Evolutionary conservation across 2,329 filamentous ascomycete species (phyloP), one percentile per base, ranked within the genome.

Genomic region (Dactylellina haptotyla): DNA sequence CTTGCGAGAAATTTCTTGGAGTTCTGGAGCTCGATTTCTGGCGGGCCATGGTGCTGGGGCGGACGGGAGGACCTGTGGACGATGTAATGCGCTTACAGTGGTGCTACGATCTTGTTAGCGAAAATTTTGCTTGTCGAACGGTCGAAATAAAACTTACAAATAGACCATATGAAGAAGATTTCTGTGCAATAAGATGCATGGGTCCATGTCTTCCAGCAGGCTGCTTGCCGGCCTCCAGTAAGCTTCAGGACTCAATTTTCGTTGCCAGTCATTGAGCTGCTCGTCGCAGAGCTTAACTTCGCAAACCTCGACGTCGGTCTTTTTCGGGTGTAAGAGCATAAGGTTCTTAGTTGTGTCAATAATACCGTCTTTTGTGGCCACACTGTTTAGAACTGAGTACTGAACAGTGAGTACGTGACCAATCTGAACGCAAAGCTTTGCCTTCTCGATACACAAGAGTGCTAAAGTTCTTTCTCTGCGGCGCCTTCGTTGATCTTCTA

Each of bases 131-230:
- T 18, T 53, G 58, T 41, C 6, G n/a, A 39, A 32, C 9, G 23
- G 26, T 57, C 34, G 45, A 14, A 46, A 30, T 51, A 23, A 41
- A 34, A 63, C 76, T 57, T 75, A 77, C 76, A 93, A 91, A 81
- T 96, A 97, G 1, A 97, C 88, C 90, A 97, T 96, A 80, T 96
- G 92, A 34, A 98, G 83, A 18, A 97, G 84, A n/a, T 91, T 91
- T 51, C 91, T 87, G 79, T 97, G 92, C 1, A 97, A 82, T 75
- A 86, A 84, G 53, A 89, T 78, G 10, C 84, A 82, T 69, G 83
- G 82, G 41, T 84, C 81, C 18, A 81, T 81, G 59, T 81, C 59
- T 20, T 75, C 77, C 28, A 71, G 57, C 16, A 51, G 41, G 41
- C 63, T 71, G 61, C 59, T 75, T 2, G 75, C 70, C 4, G 71